Evolutionary conservation across 352 stramenopile genomes (phyloP).

Genomic region (Pilasporangium apinafurcum): DNA sequence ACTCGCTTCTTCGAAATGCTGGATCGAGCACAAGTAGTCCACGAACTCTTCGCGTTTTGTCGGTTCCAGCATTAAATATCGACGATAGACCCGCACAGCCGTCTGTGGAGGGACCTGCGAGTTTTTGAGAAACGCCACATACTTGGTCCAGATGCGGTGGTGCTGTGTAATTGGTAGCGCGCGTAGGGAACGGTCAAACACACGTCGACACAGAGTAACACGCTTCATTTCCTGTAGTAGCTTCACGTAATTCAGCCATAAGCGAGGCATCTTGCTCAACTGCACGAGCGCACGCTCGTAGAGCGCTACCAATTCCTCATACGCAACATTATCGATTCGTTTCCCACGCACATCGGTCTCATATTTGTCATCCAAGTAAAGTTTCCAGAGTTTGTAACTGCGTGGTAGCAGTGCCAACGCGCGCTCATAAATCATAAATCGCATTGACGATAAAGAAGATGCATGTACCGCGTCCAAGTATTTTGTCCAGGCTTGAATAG

Average conservation of each 20-base stretch:
- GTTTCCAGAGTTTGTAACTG: constrained; percentile 96
- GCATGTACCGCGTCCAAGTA: constrained; percentile 39
- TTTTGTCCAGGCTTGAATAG: constrained; percentile 73
- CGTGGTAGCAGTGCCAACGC: constrained; percentile 78
- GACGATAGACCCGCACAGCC: constrained; percentile 78
- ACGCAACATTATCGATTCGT: constrained; percentile 44
- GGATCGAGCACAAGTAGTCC: constrained; percentile 65
- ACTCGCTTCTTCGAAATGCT: constrained; percentile 79
- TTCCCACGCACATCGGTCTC: constrained; percentile 54
- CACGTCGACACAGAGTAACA: constrained; percentile 75
- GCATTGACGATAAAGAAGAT: constrained; percentile 6
- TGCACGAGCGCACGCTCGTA: constrained; percentile 90
- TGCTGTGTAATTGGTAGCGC: constrained; percentile 98
- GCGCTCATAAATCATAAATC: constrained; percentile 81
- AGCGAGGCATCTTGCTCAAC: constrained; percentile 94
- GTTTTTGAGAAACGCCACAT: constrained; percentile 87
- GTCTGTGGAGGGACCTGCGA: constrained; percentile 71
- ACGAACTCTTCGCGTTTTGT: constrained; percentile 67
- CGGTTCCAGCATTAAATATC: constrained; percentile 85
- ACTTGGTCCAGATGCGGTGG: constrained; percentile 93
- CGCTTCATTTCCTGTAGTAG: constrained; percentile 71
- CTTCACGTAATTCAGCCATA: constrained; percentile 93
- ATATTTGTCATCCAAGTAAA: constrained; percentile 73
- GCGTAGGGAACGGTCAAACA: constrained; percentile 94
- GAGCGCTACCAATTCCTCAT: constrained; percentile 29